These are phyloP conservation scores for Populus simonii DNA, from an alignment of 345 rosid genomes.

Conservation along the genomic window DNA sequence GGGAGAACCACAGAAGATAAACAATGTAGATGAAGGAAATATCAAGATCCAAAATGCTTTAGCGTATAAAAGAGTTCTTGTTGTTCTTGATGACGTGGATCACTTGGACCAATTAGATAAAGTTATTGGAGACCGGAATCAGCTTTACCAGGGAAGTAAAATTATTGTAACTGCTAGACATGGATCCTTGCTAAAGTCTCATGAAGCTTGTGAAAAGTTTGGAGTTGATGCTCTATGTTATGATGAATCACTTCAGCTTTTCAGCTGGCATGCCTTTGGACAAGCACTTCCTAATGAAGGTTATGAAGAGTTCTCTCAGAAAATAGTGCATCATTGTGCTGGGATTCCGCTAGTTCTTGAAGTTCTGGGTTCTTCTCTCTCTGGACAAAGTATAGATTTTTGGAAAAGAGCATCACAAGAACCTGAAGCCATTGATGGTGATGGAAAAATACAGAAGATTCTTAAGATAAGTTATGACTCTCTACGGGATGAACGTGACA, in stretches of 20 bases:
- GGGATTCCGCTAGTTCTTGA: neutral
- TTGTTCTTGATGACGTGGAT: slow-evolving; percentile 18
- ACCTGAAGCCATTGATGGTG: slow-evolving; percentile 8
- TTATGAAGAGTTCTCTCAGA: neutral
- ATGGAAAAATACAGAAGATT: slow-evolving; percentile 13
- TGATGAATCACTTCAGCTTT: neutral
- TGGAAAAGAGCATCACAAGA: slow-evolving; percentile 27
- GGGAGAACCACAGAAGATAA: neutral
- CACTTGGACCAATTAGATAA: neutral
- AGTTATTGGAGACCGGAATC: neutral
- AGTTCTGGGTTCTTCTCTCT: neutral
- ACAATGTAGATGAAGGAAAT: slow-evolving; percentile 16
- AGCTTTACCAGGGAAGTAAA: neutral
- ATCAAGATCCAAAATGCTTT: neutral
- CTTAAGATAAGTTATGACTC: slow-evolving; percentile 15
- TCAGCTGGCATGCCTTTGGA: neutral
- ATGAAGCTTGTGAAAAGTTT: neutral
- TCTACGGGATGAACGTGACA: slow-evolving; percentile 12
- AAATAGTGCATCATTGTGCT: neutral
- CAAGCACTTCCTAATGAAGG: neutral
- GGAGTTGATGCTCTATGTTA: neutral
- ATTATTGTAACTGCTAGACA: neutral
- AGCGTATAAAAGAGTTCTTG: neutral
- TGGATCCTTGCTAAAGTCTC: neutral
- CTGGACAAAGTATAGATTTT: neutral